Conservation (phyloP, 2,329 filamentous ascomycete species). For the Nigrospora osmanthi region DNA sequence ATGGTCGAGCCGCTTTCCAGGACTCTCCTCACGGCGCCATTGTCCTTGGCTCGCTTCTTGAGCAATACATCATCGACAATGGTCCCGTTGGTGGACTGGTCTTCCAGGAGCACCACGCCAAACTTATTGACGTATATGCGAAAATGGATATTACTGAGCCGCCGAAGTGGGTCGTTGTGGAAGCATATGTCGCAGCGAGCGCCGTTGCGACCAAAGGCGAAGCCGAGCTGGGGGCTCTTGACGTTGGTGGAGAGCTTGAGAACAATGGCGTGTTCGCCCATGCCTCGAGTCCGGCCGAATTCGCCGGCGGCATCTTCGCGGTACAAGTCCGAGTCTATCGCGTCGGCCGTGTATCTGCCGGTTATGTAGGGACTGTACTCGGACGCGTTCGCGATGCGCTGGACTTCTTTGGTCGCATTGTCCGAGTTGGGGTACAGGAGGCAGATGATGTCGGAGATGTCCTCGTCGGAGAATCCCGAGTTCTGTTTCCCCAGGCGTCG, state of each 20-base stretch:
- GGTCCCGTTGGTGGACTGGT: slow-evolving; percentile 94
- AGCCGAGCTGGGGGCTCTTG: slow-evolving; percentile 64
- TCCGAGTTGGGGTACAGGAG: slow-evolving; percentile 74
- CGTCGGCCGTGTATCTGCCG: slow-evolving; percentile 38
- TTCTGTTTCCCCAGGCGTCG: slow-evolving; percentile 71
- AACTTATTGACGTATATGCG: slow-evolving; percentile 85
- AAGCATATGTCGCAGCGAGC: slow-evolving; percentile 66
- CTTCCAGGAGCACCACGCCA: slow-evolving; percentile 83
- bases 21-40: slow-evolving; percentile 44
- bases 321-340: slow-evolving; percentile 42
- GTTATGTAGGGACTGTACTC: slow-evolving; percentile 42
- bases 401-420: slow-evolving; percentile 64
- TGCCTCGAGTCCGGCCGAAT: slow-evolving; percentile 43
- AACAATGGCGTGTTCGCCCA: slow-evolving; percentile 62
- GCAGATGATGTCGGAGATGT: slow-evolving; percentile 83
- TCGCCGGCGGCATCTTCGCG: slow-evolving; percentile 40
- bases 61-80: slow-evolving; percentile 70
- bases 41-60: slow-evolving; percentile 32
- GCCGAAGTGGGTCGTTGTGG: slow-evolving; percentile 55
- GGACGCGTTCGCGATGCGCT: slow-evolving; percentile 31
- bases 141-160: slow-evolving; percentile 93
- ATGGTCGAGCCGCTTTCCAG: slow-evolving; percentile 68
- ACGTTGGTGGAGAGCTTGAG: slow-evolving; percentile 69
- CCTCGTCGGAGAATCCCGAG: slow-evolving; percentile 73
- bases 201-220: slow-evolving; percentile 76